A percentile compares a stretch with the other conserved stretches of the same genome.
phyloP scores from a whole-genome alignment of 2,329 filamentous ascomycete genomes.

The Apiospora sp. region DNA sequence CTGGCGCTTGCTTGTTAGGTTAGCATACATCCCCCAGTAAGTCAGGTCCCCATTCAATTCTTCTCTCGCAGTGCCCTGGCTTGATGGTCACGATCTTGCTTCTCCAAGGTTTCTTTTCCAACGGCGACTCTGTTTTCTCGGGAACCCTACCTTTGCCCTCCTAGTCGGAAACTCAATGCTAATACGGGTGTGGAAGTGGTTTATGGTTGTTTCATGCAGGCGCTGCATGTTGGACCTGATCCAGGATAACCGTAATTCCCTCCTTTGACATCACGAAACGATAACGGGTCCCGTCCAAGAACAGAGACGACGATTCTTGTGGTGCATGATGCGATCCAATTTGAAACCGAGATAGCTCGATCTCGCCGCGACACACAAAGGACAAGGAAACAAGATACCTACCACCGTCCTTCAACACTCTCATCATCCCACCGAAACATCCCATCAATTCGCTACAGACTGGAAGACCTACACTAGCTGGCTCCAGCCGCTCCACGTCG shows the following conservation, averaged over 20 bases:
- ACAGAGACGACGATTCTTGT: background rate
- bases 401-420: background rate
- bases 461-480: conserved; percentile 11
- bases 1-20: background rate
- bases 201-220: conserved; percentile 12
- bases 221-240: conserved; percentile 10
- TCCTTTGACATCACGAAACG: conserved; percentile 20
- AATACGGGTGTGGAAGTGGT: conserved; percentile 4
- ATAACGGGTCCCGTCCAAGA: conserved; percentile 4
- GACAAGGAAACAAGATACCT: conserved; percentile 34
- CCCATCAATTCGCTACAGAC: conserved; percentile 17
- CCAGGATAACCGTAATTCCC: conserved; percentile 12
- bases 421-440: conserved; percentile 10
- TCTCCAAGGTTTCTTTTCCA: conserved; percentile 10
- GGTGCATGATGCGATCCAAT: conserved; percentile 52
- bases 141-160: background rate
- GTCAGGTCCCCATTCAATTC: conserved; percentile 17
- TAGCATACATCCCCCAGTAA: conserved; percentile 6
- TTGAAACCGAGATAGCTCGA: conserved; percentile 46
- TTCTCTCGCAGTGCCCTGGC: conserved; percentile 3
- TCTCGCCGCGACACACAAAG: conserved; percentile 48
- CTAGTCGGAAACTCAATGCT: conserved; percentile 16
- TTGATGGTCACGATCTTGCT: conserved; percentile 12
- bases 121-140: background rate
- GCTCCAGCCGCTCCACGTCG: conserved; percentile 17